phyloP scores from a whole-genome alignment of 306 rosid species.

The Casuarina equisetifolia region DNA sequence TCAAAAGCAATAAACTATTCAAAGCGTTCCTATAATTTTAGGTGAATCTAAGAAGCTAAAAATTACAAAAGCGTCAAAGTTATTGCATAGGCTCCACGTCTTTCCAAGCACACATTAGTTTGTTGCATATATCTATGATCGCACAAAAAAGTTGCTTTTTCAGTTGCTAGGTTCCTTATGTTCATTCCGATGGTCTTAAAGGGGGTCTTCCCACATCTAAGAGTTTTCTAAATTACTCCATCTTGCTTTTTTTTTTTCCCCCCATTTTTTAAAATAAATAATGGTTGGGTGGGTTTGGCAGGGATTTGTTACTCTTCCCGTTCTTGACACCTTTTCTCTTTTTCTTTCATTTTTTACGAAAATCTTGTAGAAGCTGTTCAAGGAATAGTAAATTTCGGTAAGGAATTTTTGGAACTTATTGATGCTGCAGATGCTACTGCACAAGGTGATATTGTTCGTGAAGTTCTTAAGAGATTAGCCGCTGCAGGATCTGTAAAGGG shows the following conservation, averaged over 20 bases:
- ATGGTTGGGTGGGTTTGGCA: too few species aligned
- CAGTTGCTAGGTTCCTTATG: neutral
- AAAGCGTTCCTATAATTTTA: neutral
- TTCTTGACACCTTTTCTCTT: neutral
- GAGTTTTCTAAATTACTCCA: neutral
- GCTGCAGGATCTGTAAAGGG: conserved; percentile 97
- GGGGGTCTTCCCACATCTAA: neutral
- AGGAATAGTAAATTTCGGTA: conserved; percentile 93
- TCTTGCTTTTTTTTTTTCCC: neutral
- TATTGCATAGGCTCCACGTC: neutral
- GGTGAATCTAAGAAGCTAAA: neutral
- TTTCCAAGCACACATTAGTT: neutral
- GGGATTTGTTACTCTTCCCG: neutral
- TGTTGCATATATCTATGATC: neutral
- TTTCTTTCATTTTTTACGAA: conserved; percentile 31
- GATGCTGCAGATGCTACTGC: conserved; percentile 99
- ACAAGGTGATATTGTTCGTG: conserved; percentile 96
- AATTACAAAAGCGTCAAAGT: neutral
- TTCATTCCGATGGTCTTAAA: too few species aligned
- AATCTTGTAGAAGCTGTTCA: conserved; percentile 80
- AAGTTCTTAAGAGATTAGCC: conserved; percentile 91
- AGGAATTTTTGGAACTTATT: conserved; percentile 93
- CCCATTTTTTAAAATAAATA: too few species aligned
- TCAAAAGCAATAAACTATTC: neutral
- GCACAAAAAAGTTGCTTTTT: conserved; percentile 19